Evolutionary conservation across 75 land plant species (phyloP).

Genomic region (Pinus albicaulis): DNA sequence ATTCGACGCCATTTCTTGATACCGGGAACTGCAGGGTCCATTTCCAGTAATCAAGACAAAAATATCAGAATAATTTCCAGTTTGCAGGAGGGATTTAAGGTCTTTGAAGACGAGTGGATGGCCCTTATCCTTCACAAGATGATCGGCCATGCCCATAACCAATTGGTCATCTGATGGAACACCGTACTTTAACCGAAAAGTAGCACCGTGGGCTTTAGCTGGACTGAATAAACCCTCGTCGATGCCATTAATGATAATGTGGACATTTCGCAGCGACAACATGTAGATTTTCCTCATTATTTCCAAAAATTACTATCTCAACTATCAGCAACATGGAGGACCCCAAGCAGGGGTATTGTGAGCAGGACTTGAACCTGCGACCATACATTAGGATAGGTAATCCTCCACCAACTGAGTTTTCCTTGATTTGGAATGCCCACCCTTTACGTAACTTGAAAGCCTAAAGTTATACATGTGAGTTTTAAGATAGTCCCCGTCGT

Average conservation of each 20-base stretch:
- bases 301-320: conserved; percentile 7
- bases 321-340: no score
- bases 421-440: no score
- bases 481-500: no score
- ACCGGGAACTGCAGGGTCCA: conserved; percentile 83
- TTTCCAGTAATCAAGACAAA: conserved; percentile 72
- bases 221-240: conserved; percentile 47
- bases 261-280: conserved; percentile 59
- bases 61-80: conserved; percentile 20
- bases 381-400: no score
- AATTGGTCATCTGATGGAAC: conserved; percentile 38
- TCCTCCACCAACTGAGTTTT: no score
- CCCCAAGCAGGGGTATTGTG: no score
- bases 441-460: no score
- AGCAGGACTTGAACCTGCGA: no score
- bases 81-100: conserved; percentile 28
- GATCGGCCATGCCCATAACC: conserved; percentile 75
- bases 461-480: no score
- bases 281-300: conserved; percentile 60
- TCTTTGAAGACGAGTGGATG: conserved; percentile 80
- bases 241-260: conserved; percentile 72
- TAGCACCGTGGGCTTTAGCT: conserved; percentile 16
- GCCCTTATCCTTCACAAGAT: conserved; percentile 83
- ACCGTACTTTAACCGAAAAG: conserved; percentile 40
- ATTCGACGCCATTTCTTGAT: conserved; percentile 59